Conservation (phyloP, 208 protist species). For the Acanthamoeba castellanii region DNA sequence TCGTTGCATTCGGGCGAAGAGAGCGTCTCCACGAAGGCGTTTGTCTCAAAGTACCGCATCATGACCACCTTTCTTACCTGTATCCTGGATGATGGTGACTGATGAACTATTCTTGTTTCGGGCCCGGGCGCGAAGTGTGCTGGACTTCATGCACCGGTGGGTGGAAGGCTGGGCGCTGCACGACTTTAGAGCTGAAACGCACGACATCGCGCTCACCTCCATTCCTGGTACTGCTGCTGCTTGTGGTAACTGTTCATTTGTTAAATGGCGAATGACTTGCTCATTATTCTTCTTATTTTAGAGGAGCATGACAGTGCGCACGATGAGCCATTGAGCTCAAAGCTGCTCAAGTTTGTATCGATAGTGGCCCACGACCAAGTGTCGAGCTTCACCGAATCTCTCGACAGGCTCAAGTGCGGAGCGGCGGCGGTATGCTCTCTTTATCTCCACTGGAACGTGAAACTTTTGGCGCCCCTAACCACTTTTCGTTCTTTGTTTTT, state of each 20-base stretch:
- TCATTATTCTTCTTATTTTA: neutral
- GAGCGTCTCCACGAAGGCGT: slow-evolving; percentile 13
- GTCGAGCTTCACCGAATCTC: neutral
- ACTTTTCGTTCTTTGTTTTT: no score
- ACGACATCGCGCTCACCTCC: neutral
- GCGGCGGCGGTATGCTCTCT: neutral
- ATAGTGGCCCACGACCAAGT: neutral
- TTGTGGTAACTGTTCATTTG: neutral
- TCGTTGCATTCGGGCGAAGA: slow-evolving; percentile 17
- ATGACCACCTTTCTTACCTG: no score
- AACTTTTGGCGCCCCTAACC: no score
- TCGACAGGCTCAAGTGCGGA: neutral
- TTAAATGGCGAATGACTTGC: no score
- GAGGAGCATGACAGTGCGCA: neutral
- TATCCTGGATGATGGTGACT: neutral
- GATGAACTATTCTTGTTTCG: neutral
- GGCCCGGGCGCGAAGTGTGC: neutral
- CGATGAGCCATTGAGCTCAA: neutral
- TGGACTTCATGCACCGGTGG: slow-evolving; percentile 33
- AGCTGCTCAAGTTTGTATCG: slow-evolving; percentile 17
- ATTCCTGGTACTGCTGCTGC: neutral
- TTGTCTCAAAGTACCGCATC: neutral
- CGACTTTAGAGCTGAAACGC: neutral
- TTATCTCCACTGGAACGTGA: no score
- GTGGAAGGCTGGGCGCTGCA: neutral